Evolutionary conservation across 2,329 filamentous ascomycete genomes (phyloP), one percentile per base, ranked within the genome.

Genomic region (Ceratocystis cacaofunesta): DNA sequence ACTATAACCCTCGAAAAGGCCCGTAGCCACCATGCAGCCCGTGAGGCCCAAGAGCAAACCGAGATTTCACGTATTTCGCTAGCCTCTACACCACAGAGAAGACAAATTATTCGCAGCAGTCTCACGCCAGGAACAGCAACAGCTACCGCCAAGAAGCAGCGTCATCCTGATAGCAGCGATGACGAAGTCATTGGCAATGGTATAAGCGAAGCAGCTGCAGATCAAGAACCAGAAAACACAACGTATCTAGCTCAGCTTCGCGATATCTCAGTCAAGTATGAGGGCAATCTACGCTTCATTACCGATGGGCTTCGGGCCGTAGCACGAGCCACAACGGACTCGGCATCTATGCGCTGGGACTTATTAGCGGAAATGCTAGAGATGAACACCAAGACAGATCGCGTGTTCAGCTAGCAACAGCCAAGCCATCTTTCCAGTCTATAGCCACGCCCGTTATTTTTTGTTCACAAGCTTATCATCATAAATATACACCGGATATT

Each of bases 341-440:
- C 74, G 15, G 76, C 78, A 50, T 75, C 80, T 71, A 71, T 82
- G 41, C 83, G 86, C 72, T 92, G 91, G 88, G 89, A 94, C 74
- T 84, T 88, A 67, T 73, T 96, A 68, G 90, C 88, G 0, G 90
- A 95, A 73, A 88, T 87, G 77, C 74, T 95, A 57, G 87, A 92
- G 70, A 79, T 79, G 71, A 68, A 67, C 19, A 62, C 62, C 8
- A 61, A 30, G 25, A 65, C 63, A 22, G 63, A 48, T 32, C 55
- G 63, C 76, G 78, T 52, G 69, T 74, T 65, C 50, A 32, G 8
- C 28, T 63, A 28, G 55, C 30, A 36, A n/a, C 28, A 36, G 55
- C 3, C 17, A n/a, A 30, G 17, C 25, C 28, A 36, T 15, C 12
- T 36, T 30, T n/a, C 17, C 12, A 17, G 25, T 8, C 28, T 22